Evolutionary conservation across 495 filamentous ascomycete genomes (phyloP), one percentile per base, ranked within the genome.

Genomic region (Hamigera avellanea): DNA sequence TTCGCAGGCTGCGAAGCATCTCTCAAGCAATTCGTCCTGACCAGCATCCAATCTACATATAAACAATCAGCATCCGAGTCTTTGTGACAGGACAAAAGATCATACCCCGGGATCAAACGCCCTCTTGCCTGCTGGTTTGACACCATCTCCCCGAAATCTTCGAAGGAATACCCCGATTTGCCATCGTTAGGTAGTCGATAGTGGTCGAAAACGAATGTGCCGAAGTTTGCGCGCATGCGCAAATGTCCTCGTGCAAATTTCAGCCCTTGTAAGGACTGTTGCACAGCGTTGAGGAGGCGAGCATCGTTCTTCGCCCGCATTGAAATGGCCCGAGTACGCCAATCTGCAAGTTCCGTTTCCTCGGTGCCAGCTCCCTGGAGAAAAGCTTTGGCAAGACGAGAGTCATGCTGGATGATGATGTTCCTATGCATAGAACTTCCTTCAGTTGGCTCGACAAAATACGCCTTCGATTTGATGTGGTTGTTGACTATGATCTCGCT

Each of bases 161-260:
- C 47, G 26, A 73, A 66, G 0, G 47, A 47, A 35, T 70, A 69
- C 6, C 47, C 42, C 0, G 27, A 6, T 21, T 57, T 54, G 9
- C 42, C 56, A 14, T 56, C 54, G 9, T 53, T 53, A 26, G 63
- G 54, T 19, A 37, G 30, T 12, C 52, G 54, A 23, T 68, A 80
- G 10, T 53, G 43, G 7, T 55, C 52, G 10, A 83, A 53, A 6
- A 66, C 43, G 18, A 75, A 61, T 0, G 60, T 55, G 0, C 79
- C 80, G 29, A 83, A 68, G 21, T 67, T 59, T 2, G 79, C 61
- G 14, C 71, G 63, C 67, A 84, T 64, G 1, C 60, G 57, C 23
- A 76, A 46, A 21, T 62, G 50, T 12, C 57, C 61, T 35, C 56
- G 50, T 26, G 55, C 54, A 16, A 48, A 55, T 2, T 48, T 42